Evolutionary conservation across 2,329 filamentous ascomycete species (phyloP), one percentile per base, ranked within the genome.

Genomic region (Aspergillus cejpii): DNA sequence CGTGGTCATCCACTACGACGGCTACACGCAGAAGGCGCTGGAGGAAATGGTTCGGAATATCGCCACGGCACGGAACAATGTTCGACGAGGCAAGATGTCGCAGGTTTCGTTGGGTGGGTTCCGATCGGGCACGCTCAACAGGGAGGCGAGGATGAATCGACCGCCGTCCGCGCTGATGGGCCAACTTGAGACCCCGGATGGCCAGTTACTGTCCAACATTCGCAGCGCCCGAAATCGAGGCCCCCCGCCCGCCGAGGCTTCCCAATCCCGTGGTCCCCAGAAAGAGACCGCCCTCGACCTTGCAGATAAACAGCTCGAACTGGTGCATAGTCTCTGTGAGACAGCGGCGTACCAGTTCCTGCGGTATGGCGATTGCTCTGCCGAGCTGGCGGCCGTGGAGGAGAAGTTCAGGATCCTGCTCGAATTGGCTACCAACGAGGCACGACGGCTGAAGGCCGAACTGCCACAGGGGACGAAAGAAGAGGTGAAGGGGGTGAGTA

Each of bases 1-100:
- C 75, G 83, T 91, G 37, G 83, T 92, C 31, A 85, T 96, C n/a
- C 90, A 88, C 66, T 96, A 96, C 62, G 90, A 96, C 62, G 87
- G 85, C 54, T 83, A 87, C 50, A 83, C 94, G 3, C 89, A 96
- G 62, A 80, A 80, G 40, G 81, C 84, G 29, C 88, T 96, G 53
- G 89, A 94, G 57, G 76, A 84, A 44, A 71, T 95, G 39, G 89
- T 95, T 45, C 83, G 87, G 50, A 84, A 85, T 44, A 82, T 96
- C 27, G 87, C 86, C 4, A 79, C 80, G 1, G 86, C 85, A 39
- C 76, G 90, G 45, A 94, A 94, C 66, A 74, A 87, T 53, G 83
- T 96, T 64, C 83, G 90, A 39, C 94, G 91, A 67, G 87, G 84
- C 41, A 92, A 87, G 68, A 85, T 86, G 42, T 55, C 60, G 5